These are phyloP conservation scores for Fusarium pseudocircinatum DNA, from an alignment of 2,329 filamentous ascomycete genomes.

Conservation along the genomic window DNA sequence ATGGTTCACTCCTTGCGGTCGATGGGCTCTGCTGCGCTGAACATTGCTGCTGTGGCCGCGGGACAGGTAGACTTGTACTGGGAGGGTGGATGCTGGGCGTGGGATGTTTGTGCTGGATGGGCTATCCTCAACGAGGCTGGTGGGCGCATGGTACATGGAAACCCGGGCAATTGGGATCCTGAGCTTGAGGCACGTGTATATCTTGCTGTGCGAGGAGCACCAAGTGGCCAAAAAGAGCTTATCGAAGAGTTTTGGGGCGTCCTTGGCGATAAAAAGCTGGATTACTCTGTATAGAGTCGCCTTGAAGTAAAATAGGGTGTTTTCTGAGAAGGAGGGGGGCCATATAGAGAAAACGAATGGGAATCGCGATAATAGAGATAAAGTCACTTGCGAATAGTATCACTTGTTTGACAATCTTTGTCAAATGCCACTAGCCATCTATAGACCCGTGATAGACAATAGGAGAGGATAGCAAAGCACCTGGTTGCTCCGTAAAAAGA, in stretches of 20 bases:
- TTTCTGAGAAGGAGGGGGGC: background rate
- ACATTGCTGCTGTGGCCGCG: slow-evolving; percentile 76
- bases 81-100: slow-evolving; percentile 87
- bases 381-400: slow-evolving; percentile 7
- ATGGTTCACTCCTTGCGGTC: slow-evolving; percentile 82
- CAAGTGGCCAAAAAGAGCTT: slow-evolving; percentile 67
- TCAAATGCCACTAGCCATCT: slow-evolving; percentile 30
- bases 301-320: background rate
- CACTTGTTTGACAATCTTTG: slow-evolving; percentile 10
- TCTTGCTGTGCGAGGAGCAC: slow-evolving; percentile 69
- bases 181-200: slow-evolving; percentile 69
- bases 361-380: background rate
- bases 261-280: slow-evolving; percentile 64
- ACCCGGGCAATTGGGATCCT: slow-evolving; percentile 76
- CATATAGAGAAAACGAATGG: slow-evolving; percentile 9
- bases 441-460: slow-evolving; percentile 24
- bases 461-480: slow-evolving; percentile 30
- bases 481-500: slow-evolving; percentile 31
- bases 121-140: slow-evolving; percentile 79
- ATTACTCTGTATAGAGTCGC: slow-evolving; percentile 50
- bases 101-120: slow-evolving; percentile 88
- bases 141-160: slow-evolving; percentile 76
- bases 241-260: slow-evolving; percentile 72
- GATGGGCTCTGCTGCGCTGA: slow-evolving; percentile 78
- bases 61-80: slow-evolving; percentile 80